Percentiles rank a stretch among this genome's conserved stretches.
Conservation (phyloP, 495 filamentous ascomycete genomes). For the Aspergillus wentii region DNA sequence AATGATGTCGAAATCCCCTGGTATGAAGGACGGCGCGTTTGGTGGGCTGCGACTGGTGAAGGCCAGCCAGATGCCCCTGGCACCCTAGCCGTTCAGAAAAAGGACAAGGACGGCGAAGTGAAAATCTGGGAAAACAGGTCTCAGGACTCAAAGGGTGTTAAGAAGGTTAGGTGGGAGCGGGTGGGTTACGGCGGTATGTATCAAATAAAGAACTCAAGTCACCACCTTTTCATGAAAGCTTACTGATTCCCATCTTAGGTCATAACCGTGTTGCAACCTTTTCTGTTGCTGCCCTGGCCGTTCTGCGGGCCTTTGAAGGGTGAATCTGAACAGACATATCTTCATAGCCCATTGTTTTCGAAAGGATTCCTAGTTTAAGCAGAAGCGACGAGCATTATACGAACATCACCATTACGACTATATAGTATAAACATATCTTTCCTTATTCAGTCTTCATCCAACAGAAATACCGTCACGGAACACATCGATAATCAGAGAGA, state of each 20-base stretch:
- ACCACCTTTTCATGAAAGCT: background rate
- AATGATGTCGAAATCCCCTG: conserved; percentile 77
- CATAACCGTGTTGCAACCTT: conserved; percentile 49
- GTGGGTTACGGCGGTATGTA: conserved; percentile 44
- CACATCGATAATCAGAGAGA: too few relatives aligned
- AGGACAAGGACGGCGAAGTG: conserved; percentile 23
- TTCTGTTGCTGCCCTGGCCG: conserved; percentile 53
- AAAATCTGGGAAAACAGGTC: conserved; percentile 35
- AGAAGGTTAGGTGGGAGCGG: conserved; percentile 44
- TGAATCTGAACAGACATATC: too few relatives aligned
- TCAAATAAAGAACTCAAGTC: background rate
- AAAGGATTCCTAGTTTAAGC: too few relatives aligned
- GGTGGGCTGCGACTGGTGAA: conserved; percentile 39
- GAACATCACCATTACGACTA: too few relatives aligned
- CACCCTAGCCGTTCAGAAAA: conserved; percentile 25
- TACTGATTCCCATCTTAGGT: conserved; percentile 20
- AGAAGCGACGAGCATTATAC: too few relatives aligned
- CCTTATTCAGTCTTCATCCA: too few relatives aligned
- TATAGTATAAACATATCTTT: too few relatives aligned
- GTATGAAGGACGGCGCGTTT: conserved; percentile 45
- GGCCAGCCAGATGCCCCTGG: conserved; percentile 52
- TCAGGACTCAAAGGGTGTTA: conserved; percentile 32
- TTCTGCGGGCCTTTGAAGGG: conserved; percentile 59
- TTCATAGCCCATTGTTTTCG: too few relatives aligned
- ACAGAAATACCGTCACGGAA: too few relatives aligned